Percentiles rank a stretch among this genome's conserved stretches.
Conservation (phyloP, 805 yeast genomes). For the Schwanniomyces polymorphus region DNA sequence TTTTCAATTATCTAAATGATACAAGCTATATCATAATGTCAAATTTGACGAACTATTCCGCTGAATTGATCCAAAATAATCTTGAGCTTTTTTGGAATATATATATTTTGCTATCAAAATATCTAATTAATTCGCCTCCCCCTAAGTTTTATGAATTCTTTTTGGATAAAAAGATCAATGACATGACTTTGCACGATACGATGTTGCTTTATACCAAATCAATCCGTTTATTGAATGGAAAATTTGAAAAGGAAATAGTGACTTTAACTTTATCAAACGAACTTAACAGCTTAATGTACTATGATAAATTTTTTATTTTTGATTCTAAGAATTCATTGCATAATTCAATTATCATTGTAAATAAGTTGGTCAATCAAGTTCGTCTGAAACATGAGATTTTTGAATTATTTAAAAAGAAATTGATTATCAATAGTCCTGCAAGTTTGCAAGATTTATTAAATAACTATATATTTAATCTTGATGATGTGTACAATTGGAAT, state of each 20-base stretch:
- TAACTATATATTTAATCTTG: constrained; percentile 46
- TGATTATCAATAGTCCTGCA: constrained; percentile 51
- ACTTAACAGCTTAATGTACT: constrained; percentile 20
- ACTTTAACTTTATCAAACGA: constrained; percentile 36
- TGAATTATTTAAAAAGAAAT: constrained; percentile 46
- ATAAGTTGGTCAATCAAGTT: constrained; percentile 34
- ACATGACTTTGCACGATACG: constrained; percentile 7
- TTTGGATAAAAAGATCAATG: constrained; percentile 14
- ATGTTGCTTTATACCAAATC: constrained; percentile 28
- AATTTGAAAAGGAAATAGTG: constrained; percentile 24
- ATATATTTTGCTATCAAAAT: constrained; percentile 46
- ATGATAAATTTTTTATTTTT: constrained; percentile 21
- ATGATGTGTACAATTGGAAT: constrained; percentile 42
- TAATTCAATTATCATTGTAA: constrained; percentile 53
- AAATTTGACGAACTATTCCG: constrained; percentile 21
- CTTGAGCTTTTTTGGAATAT: constrained; percentile 48
- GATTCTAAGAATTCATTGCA: constrained; percentile 46
- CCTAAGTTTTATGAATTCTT: constrained; percentile 30
- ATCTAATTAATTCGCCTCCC: constrained; percentile 41
- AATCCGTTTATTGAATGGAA: constrained; percentile 16
- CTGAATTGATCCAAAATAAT: constrained; percentile 25
- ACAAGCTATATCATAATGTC: constrained; percentile 43
- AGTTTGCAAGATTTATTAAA: constrained; percentile 51
- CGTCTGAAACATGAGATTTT: constrained; percentile 23
- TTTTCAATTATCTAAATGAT: constrained; percentile 51